Conservation (phyloP, 768 basidiomycete genomes). For the Rhizopogon sp. region DNA sequence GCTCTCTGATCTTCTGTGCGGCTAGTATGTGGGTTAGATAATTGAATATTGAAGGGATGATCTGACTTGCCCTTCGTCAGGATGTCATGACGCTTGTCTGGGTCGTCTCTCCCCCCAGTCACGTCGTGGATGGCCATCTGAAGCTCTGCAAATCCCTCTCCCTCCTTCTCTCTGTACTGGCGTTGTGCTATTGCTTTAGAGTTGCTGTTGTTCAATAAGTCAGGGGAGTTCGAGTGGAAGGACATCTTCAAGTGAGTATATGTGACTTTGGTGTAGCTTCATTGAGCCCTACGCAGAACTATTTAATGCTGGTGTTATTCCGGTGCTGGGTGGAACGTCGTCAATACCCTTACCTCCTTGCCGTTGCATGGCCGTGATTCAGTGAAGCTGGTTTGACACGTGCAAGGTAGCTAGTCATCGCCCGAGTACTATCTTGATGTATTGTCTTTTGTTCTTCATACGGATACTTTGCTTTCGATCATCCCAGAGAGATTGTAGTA, state of each 20-base stretch:
- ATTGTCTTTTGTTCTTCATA: background rate
- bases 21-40: background rate
- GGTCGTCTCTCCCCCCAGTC: conserved; percentile 5
- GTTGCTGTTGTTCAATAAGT: background rate
- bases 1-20: background rate
- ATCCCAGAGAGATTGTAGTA: too few relatives aligned
- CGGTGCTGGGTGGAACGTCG: too few relatives aligned
- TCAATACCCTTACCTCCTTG: too few relatives aligned
- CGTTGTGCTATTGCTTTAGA: background rate
- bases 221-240: background rate
- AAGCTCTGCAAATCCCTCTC: background rate
- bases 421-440: too few relatives aligned
- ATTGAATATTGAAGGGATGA: background rate
- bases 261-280: background rate
- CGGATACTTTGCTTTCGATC: too few relatives aligned
- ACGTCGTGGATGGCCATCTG: conserved; percentile 5
- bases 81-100: conserved; percentile 13
- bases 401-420: too few relatives aligned
- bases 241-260: background rate
- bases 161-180: background rate
- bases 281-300: background rate
- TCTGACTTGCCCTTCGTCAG: conserved; percentile 12
- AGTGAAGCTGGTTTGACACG: too few relatives aligned
- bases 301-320: background rate
- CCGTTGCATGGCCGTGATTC: background rate